Conservation (phyloP, 805 yeast species). For the Yamadazyma nakazawae region DNA sequence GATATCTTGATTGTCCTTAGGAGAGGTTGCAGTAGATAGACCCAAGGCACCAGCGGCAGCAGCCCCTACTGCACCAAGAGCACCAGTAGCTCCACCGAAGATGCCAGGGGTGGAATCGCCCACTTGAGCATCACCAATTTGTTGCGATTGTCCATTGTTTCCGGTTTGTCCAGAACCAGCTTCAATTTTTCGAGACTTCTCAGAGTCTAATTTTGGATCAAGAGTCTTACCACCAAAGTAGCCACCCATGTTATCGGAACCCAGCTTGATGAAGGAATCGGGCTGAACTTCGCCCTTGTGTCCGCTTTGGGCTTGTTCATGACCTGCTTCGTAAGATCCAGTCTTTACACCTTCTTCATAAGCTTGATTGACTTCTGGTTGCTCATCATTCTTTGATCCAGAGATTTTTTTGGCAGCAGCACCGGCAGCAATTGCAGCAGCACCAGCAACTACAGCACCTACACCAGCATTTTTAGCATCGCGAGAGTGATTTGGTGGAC, state of each 20-base stretch:
- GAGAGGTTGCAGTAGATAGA: not conserved
- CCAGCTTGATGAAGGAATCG: not conserved
- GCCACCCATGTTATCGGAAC: not conserved
- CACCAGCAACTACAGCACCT: constrained; percentile 14
- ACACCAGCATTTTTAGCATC: constrained; percentile 9
- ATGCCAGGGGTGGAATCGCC: constrained; percentile 12
- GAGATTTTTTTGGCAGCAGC: not conserved
- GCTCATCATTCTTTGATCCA: not conserved
- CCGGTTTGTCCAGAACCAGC: not conserved
- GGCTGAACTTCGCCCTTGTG: constrained; percentile 1
- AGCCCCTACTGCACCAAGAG: constrained; percentile 19
- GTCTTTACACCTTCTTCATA: constrained; percentile 18
- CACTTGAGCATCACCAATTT: not conserved
- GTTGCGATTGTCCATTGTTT: not conserved
- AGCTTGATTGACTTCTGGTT: constrained; percentile 11
- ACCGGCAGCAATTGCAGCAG: constrained; percentile 12
- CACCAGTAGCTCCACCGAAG: constrained; percentile 23
- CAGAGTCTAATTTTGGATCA: constrained; percentile 10
- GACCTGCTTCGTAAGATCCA: constrained; percentile 20
- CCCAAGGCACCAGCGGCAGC: constrained; percentile 15
- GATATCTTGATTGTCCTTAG: constrained; percentile 5
- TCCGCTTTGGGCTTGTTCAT: constrained; percentile 1
- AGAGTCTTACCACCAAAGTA: constrained; percentile 9
- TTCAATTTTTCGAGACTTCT: not conserved
- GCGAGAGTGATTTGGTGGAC: constrained; percentile 4